Conservation (phyloP, 2,329 filamentous ascomycete species). For the Alternaria atra region DNA sequence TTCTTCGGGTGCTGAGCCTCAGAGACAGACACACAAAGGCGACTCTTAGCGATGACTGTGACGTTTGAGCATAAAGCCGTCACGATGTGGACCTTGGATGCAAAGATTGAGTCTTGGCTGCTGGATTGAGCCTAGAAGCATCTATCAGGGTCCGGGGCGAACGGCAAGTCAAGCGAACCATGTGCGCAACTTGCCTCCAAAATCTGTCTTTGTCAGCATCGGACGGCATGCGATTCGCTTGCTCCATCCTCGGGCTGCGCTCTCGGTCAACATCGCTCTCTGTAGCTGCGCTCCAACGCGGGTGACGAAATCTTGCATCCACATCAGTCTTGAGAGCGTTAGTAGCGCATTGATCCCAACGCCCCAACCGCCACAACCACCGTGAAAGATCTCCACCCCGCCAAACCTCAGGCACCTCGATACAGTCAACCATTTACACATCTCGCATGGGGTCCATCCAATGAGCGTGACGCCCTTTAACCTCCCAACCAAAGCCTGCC, state of each 20-base stretch:
- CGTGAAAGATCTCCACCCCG: conserved; percentile 20
- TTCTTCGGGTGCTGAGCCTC: conserved; percentile 22
- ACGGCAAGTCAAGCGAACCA: conserved; percentile 15
- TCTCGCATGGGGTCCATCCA: conserved; percentile 43
- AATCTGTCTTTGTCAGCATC: conserved; percentile 16
- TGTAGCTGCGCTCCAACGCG: conserved; percentile 10
- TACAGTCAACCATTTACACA: conserved; percentile 36
- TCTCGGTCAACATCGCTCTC: conserved; percentile 20
- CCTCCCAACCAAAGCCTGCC: conserved; percentile 59
- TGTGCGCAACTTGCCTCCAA: background rate
- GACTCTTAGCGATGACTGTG: conserved; percentile 25
- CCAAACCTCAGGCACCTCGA: conserved; percentile 16
- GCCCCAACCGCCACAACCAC: conserved; percentile 21
- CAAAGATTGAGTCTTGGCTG: conserved; percentile 38
- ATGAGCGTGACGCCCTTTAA: conserved; percentile 43
- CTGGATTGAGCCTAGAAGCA: conserved; percentile 21
- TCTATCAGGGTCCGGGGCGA: background rate
- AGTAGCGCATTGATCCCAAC: conserved; percentile 21
- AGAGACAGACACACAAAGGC: conserved; percentile 1
- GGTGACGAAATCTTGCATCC: conserved; percentile 24
- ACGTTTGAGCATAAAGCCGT: conserved; percentile 28
- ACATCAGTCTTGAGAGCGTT: conserved; percentile 17
- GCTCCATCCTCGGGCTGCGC: conserved; percentile 19
- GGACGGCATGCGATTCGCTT: conserved; percentile 19
- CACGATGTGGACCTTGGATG: conserved; percentile 27